Conservation (phyloP, 2,329 filamentous ascomycete genomes). For the Xylaria sp. region DNA sequence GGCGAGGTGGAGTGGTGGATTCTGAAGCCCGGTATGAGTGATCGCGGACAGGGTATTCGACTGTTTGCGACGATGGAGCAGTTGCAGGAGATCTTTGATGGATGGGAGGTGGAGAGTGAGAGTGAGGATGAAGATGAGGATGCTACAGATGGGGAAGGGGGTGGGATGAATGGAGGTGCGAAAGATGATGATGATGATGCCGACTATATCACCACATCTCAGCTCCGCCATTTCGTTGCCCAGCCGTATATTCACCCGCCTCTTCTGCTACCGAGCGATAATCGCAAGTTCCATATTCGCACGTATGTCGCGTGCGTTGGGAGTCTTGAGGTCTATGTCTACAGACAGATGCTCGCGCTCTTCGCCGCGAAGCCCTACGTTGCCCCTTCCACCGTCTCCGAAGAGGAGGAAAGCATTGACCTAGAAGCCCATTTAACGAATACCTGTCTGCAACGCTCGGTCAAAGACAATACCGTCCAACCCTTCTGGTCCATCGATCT, state of each 20-base stretch:
- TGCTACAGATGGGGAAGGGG: conserved; percentile 32
- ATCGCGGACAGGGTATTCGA: conserved; percentile 86
- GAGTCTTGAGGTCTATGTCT: conserved; percentile 76
- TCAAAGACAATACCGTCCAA: conserved; percentile 60
- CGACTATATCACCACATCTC: conserved; percentile 70
- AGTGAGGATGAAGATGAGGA: conserved; percentile 61
- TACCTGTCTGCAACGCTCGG: conserved; percentile 74
- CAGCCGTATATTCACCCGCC: conserved; percentile 93
- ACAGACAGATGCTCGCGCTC: conserved; percentile 84
- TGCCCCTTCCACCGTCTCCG: conserved; percentile 41
- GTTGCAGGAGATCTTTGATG: conserved; percentile 81
- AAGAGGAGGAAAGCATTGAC: conserved; percentile 33
- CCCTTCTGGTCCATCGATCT: conserved; percentile 64
- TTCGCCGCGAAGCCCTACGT: conserved; percentile 74
- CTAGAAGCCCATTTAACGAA: conserved; percentile 85
- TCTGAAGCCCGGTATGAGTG: conserved; percentile 94
- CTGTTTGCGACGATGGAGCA: conserved; percentile 82
- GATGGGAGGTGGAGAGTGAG: conserved; percentile 71
- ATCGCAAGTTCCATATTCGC: conserved; percentile 89
- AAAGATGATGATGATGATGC: conserved; percentile 29
- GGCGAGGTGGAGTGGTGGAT: conserved; percentile 82
- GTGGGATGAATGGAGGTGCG: conserved; percentile 20
- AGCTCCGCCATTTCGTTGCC: conserved; percentile 91
- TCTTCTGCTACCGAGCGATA: conserved; percentile 60
- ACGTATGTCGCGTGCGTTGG: conserved; percentile 83